Evolutionary conservation across 441 rosid species (phyloP).

Genomic region (Pelargonium australe): DNA sequence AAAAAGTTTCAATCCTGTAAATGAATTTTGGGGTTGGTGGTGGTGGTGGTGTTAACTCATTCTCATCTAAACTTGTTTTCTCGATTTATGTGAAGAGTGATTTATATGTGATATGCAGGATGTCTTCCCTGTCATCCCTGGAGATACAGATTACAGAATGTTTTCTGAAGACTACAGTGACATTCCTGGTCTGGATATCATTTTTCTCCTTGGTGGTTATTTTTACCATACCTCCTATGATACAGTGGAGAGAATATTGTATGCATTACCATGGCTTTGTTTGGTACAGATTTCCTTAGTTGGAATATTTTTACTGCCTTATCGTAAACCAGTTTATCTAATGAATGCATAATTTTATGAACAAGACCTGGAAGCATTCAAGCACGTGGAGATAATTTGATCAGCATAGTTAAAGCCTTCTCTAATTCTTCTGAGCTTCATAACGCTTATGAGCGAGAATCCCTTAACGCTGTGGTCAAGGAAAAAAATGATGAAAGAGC

Average conservation of each 20-base stretch:
- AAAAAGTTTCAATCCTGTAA: background rate
- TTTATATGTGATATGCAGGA: conserved; percentile 45
- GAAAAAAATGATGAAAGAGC: conserved; percentile 53
- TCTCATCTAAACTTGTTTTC: background rate
- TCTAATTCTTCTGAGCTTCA: conserved; percentile 65
- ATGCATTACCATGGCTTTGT: conserved; percentile 56
- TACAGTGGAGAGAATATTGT: conserved; percentile 93
- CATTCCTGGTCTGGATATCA: conserved; percentile 96
- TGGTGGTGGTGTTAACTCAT: background rate
- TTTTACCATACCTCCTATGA: conserved; percentile 95
- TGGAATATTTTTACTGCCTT: conserved; percentile 16
- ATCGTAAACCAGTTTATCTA: conserved; percentile 31
- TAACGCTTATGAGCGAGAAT: conserved; percentile 51
- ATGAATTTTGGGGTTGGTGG: background rate
- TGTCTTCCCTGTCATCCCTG: conserved; percentile 82
- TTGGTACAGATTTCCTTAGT: conserved; percentile 44
- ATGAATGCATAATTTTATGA: conserved; percentile 28
- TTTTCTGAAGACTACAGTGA: conserved; percentile 85
- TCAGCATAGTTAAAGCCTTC: conserved; percentile 67
- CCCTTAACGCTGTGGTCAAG: conserved; percentile 31
- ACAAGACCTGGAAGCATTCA: conserved; percentile 98
- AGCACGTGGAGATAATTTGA: conserved; percentile 94
- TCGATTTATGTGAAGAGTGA: background rate
- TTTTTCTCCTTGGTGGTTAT: conserved; percentile 94
- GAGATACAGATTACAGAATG: conserved; percentile 95